Conservation (phyloP, 352 stramenopile genomes). For the Phytopythium cucurbitacearum region DNA sequence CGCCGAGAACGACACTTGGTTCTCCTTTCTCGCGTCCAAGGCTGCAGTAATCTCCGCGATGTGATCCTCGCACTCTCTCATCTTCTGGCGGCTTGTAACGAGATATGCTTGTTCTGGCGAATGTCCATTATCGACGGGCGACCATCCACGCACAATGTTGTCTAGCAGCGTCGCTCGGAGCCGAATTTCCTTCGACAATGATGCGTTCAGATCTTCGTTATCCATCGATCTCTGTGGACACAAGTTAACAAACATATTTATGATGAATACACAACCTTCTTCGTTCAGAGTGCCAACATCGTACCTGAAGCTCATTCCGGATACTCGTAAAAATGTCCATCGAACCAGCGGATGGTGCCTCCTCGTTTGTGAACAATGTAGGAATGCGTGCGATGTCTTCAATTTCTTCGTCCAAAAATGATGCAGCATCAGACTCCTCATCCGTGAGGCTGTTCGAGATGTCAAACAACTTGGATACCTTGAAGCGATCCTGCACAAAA, state of each 20-base stretch:
- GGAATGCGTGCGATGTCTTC: conserved; percentile 29
- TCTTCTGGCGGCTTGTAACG: conserved; percentile 40
- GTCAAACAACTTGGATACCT: conserved; percentile 26
- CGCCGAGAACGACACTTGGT: conserved; percentile 19
- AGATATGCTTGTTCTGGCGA: conserved; percentile 54
- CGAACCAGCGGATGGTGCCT: conserved; percentile 17
- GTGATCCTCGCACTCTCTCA: conserved; percentile 52
- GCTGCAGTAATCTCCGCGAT: conserved; percentile 51
- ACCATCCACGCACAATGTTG: conserved; percentile 35
- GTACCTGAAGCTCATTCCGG: conserved; percentile 36
- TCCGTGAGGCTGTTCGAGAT: conserved; percentile 25
- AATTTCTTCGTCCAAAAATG: conserved; percentile 28
- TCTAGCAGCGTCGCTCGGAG: conserved; percentile 43
- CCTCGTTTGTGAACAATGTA: conserved; percentile 27
- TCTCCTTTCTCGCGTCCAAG: conserved; percentile 16
- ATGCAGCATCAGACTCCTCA: conserved; percentile 32
- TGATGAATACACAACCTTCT: background rate
- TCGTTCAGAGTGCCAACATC: conserved; percentile 4
- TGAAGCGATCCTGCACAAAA: conserved; percentile 31
- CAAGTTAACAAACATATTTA: background rate
- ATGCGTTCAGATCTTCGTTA: conserved; percentile 52
- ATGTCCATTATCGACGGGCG: conserved; percentile 14
- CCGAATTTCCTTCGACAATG: conserved; percentile 44
- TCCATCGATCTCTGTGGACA: conserved; percentile 34
- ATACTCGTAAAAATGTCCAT: conserved; percentile 28